Evolutionary conservation across 495 filamentous ascomycete species (phyloP), one percentile per base, ranked within the genome.

Genomic region (Paragyromitra xinjiangensis): DNA sequence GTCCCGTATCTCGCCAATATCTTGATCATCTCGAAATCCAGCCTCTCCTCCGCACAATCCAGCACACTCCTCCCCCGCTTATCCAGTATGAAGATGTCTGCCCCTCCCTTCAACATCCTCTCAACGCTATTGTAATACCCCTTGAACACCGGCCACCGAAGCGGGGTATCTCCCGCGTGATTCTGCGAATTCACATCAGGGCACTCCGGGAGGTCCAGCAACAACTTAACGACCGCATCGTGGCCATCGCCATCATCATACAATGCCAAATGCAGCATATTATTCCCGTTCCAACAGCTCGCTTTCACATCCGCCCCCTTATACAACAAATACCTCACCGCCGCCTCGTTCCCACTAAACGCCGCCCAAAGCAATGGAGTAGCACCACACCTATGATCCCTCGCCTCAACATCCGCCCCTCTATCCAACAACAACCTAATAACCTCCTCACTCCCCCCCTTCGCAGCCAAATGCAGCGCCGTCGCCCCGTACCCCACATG

Each of bases 361-460:
- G 16, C 67, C 3, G 72, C 72, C 72, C 72, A 75, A 8, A 74
- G 72, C 29, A 75, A n/a, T 12, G 72, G 40, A 2, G 72, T 75
- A 11, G 71, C 68, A 6, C 14, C 67, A n/a, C 24, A 34, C 16
- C 8, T 19, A 1, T 6, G 19, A 8, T 69, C 67, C 24, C 22
- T n/a, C 40, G 40, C 53, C 37, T 69, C 24, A 0, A 69, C 7
- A 2, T 29, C 9, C 24, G 67, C 67, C 6, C 40, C 53, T 4
- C 14, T 16, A 1, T 9, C 40, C 40, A 69, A 3, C 39, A 69
- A 14, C 16, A 59, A 1, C 22, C 7, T 9, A 7, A 64, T 37
- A 9, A 44, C 61, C n/a, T 19, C 39, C 40, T 14, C 8, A 3
- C 42, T 42, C 0, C 67, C 67, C 2, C 67, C 53, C 39, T 59